Evolutionary conservation across 176 grass and related monocot genomes (phyloP).

Genomic region (Chrysopogon serrulatus): DNA sequence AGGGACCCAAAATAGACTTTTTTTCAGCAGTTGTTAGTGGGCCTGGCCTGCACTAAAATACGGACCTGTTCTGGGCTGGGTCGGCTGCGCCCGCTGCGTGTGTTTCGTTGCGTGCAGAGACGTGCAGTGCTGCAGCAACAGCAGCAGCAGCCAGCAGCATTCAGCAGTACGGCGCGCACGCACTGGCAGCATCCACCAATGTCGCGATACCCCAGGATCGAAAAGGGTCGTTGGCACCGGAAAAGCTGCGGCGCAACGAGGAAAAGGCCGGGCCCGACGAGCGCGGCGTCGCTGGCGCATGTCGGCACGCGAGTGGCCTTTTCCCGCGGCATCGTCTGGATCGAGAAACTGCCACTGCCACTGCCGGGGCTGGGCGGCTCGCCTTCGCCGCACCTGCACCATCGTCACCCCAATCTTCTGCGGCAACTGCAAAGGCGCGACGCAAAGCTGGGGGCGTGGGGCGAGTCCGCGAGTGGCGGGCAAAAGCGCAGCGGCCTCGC

Average conservation of each 20-base stretch:
- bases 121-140: not conserved
- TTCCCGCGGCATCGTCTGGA: not conserved
- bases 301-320: conserved; percentile 16
- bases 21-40: not conserved
- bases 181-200: not conserved
- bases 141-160: no score
- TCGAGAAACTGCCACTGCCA: not conserved
- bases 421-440: not conserved
- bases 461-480: not conserved
- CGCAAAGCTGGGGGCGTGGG: not conserved
- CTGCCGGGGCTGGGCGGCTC: not conserved
- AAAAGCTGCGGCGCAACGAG: conserved; percentile 10
- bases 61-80: not conserved
- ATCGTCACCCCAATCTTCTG: not conserved
- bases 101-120: not conserved
- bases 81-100: not conserved
- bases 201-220: not conserved
- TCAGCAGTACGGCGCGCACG: not conserved
- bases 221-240: not conserved
- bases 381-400: not conserved
- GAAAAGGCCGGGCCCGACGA: not conserved
- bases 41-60: not conserved
- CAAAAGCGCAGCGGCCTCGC: conserved; percentile 2
- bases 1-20: no score
- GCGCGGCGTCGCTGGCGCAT: not conserved